Conservation (phyloP, 129 eudicot genomes). For the Ambrosia trifida region DNA sequence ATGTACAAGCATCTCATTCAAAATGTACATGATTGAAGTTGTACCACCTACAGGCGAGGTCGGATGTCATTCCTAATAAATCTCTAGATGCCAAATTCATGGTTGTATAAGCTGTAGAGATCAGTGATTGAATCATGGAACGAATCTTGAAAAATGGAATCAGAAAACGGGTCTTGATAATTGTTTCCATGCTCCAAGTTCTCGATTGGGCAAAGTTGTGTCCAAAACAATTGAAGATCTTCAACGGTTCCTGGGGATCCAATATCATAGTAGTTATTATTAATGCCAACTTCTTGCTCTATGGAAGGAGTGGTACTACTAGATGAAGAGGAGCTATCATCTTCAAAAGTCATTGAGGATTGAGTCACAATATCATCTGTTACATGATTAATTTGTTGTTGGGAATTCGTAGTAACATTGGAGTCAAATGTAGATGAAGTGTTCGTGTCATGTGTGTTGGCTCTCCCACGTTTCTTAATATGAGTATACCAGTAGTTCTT, state of each 20-base stretch:
- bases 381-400: background rate
- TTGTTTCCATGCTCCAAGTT: slow-evolving; percentile 14
- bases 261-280: background rate
- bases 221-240: slow-evolving; percentile 34
- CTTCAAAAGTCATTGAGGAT: background rate
- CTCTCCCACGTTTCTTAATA: slow-evolving; percentile 30
- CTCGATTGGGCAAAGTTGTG: slow-evolving; percentile 26
- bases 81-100: slow-evolving; percentile 18
- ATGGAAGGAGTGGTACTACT: background rate
- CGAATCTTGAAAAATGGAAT: slow-evolving; percentile 15
- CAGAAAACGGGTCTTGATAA: background rate
- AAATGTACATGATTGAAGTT: background rate
- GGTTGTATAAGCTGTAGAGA: background rate
- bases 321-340: background rate
- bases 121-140: slow-evolving; percentile 7
- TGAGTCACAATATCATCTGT: background rate
- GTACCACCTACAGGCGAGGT: slow-evolving; percentile 3
- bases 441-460: too few species aligned
- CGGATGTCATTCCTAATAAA: slow-evolving; percentile 1
- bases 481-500: slow-evolving; percentile 47
- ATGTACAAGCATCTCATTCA: background rate
- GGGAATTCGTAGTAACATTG: background rate
- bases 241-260: slow-evolving; percentile 18
- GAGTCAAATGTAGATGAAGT: background rate
- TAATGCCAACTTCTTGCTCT: slow-evolving; percentile 5